Conservation (phyloP, 306 rosid genomes). For the Purshia tridentata region DNA sequence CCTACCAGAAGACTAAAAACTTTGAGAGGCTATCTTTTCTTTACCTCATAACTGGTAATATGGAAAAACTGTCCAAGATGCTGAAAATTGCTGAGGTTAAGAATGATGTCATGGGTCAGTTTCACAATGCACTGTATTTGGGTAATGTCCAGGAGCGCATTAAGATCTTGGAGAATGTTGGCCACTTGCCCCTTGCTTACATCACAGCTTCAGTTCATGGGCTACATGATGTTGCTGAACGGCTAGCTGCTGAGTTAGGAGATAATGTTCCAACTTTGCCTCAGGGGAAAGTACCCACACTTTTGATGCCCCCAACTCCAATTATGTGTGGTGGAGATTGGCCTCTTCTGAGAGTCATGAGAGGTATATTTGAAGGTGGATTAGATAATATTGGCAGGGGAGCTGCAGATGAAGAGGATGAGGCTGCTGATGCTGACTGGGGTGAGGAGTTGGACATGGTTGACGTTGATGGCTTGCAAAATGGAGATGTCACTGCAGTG, state of each 20-base stretch:
- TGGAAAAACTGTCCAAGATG: slow-evolving; percentile 86
- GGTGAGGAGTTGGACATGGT: slow-evolving; percentile 73
- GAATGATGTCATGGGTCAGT: slow-evolving; percentile 97
- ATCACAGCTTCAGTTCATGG: slow-evolving; percentile 81
- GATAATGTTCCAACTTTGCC: slow-evolving; percentile 75
- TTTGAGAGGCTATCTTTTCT: slow-evolving; percentile 92
- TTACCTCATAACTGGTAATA: slow-evolving; percentile 81
- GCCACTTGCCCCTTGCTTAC: slow-evolving; percentile 89
- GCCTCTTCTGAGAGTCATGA: slow-evolving; percentile 90
- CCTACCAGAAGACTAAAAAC: slow-evolving; percentile 91
- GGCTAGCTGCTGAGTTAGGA: slow-evolving; percentile 79
- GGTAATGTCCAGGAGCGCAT: slow-evolving; percentile 79
- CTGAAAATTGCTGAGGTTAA: slow-evolving; percentile 93
- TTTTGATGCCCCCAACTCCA: slow-evolving; percentile 73
- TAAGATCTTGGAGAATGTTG: slow-evolving; percentile 84
- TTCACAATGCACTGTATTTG: slow-evolving; percentile 85
- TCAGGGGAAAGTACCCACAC: slow-evolving; percentile 65
- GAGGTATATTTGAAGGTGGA: slow-evolving; percentile 84
- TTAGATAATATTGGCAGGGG: slow-evolving; percentile 49
- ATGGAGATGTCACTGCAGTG: slow-evolving; percentile 61
- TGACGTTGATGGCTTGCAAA: slow-evolving; percentile 61
- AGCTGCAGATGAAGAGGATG: slow-evolving; percentile 65
- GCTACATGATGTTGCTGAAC: slow-evolving; percentile 69
- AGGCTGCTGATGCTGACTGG: slow-evolving; percentile 74
- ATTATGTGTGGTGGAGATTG: slow-evolving; percentile 78